phyloP scores from a whole-genome alignment of 495 filamentous ascomycete species.

The Lentithecium fluviatile region DNA sequence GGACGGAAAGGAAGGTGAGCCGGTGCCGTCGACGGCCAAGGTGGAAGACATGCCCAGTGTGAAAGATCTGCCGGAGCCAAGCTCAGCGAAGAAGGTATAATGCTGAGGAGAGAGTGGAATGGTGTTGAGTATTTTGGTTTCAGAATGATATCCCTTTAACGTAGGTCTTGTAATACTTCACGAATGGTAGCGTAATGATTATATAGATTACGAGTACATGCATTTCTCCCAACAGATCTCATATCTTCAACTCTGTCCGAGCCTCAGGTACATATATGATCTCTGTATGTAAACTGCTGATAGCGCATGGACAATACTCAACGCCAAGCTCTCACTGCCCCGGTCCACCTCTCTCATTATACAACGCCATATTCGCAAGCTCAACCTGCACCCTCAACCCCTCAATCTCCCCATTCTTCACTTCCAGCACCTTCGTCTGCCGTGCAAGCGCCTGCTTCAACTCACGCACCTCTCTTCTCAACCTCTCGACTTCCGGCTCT shows the following conservation, averaged over 20 bases:
- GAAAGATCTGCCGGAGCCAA: slow-evolving; percentile 34
- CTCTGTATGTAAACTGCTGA: too few species aligned
- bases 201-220: background rate
- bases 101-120: too few species aligned
- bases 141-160: slow-evolving; percentile 29
- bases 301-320: too few species aligned
- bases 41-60: slow-evolving; percentile 33
- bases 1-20: slow-evolving; percentile 26
- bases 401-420: slow-evolving; percentile 24
- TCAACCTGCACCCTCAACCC: slow-evolving; percentile 23
- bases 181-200: background rate
- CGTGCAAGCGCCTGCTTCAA: slow-evolving; percentile 12
- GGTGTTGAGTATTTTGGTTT: background rate
- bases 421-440: slow-evolving; percentile 17
- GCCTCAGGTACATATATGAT: too few species aligned
- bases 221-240: too few species aligned
- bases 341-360: slow-evolving; percentile 10
- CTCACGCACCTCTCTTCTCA: slow-evolving; percentile 22
- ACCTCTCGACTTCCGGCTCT: slow-evolving; percentile 17
- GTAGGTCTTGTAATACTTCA: slow-evolving; percentile 15
- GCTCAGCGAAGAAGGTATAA: background rate
- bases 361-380: slow-evolving; percentile 24
- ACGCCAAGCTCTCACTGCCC: too few species aligned
- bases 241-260: too few species aligned
- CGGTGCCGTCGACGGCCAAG: slow-evolving; percentile 16